phyloP scores from a whole-genome alignment of 2,329 filamentous ascomycete species.

The Scedosporium boydii region DNA sequence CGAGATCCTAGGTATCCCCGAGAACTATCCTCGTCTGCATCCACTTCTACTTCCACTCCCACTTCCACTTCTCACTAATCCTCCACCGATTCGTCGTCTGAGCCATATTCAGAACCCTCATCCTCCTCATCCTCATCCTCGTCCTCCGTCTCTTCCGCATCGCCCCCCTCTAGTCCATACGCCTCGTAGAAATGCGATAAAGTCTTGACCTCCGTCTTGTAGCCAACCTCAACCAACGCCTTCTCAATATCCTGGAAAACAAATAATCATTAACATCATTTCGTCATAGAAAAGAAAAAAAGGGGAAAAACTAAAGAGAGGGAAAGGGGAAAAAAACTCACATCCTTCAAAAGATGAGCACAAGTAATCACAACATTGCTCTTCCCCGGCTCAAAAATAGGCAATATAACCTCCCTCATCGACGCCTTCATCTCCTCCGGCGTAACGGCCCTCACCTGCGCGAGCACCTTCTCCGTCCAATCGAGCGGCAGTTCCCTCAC shows the following conservation, averaged over 20 bases:
- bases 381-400: constrained; percentile 69
- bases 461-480: constrained; percentile 69
- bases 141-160: constrained; percentile 50
- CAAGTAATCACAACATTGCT: constrained; percentile 86
- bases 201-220: constrained; percentile 64
- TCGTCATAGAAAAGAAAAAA: neutral
- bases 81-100: constrained; percentile 13
- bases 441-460: constrained; percentile 65
- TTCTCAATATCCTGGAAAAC: constrained; percentile 57
- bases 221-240: constrained; percentile 66
- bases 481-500: constrained; percentile 66
- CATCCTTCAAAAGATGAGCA: constrained; percentile 74
- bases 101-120: constrained; percentile 6
- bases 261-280: neutral
- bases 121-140: constrained; percentile 30
- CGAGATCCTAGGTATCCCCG: neutral
- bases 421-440: constrained; percentile 67
- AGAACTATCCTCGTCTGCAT: neutral
- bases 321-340: constrained; percentile 33
- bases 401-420: constrained; percentile 66
- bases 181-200: constrained; percentile 80
- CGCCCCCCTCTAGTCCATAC: constrained; percentile 65
- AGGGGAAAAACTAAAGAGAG: constrained; percentile 1
- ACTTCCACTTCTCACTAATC: neutral
- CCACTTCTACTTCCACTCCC: neutral